Evolutionary conservation across 116 monocot genomes (phyloP), one percentile per base, ranked within the genome.

Genomic region (Dioscorea cayenensis): DNA sequence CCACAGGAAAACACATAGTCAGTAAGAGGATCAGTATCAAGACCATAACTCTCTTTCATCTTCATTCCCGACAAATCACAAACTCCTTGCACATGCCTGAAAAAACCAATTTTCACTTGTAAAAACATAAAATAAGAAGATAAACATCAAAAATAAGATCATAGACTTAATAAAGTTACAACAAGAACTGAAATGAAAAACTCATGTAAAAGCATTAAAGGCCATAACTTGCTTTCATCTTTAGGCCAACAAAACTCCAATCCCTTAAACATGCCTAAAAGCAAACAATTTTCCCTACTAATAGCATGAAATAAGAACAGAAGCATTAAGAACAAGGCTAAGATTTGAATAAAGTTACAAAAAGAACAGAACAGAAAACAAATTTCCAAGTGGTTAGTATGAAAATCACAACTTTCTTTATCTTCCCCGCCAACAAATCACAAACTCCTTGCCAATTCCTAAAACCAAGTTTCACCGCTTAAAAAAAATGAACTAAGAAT

Each of bases 401-500:
- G 68, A 21, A 96, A 25, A 25, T 86, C 85, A 68, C 88, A 78
- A 14, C 70, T 82, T 70, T 75, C 73, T 64, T 84, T 86, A 88
- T 90, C 48, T 37, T 73, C 20, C 28, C 65, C 12, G 83, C 84
- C 77, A 90, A 36, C 36, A 77, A 64, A 17, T 92, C 85, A 65
- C 92, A 95, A 60, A 96, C 76, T 7, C 87, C 87, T 78, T 90
- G 96, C 61, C 85, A 91, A 79, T 91, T 89, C 84, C 91, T 91
- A 18, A 18, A 55, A n/a, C 55, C 55, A 51, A 51, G 1, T 51
- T 51, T 51, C 14, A 17, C 51, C 2, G 2, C 51, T 51, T 25
- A 25, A 25, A 25, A 25, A 25, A 25, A 25, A 0, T 25, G 25
- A 25, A 25, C 25, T 25, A 51, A 14, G 14, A 51, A 51, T 17